Base-by-base conservation (phyloP, 257 asterid species). In the Plantago ovata region DNA sequence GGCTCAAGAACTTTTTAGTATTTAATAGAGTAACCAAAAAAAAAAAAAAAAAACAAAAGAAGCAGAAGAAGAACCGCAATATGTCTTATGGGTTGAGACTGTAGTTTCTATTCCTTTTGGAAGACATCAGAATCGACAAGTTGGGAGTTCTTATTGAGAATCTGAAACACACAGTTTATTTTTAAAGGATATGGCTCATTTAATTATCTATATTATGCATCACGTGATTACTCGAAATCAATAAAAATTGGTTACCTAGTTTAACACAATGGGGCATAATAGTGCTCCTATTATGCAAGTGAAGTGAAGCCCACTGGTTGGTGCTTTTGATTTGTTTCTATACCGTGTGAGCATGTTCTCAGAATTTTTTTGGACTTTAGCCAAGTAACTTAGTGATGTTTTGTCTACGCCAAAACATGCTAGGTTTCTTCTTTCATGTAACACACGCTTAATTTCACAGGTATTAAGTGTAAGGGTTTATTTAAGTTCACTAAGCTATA, bases 1-100 rank as follows among this genome's bases (percentile, higher is more conserved):
- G 15, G 39, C 62, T 60, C 38, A 61, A 10, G 44, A 50, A 38
- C 47, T 48, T 53, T 44, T 52, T 33, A 16, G n/a, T 5, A n/a
- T 19, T 24, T n/a, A 9, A 16, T 21, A 39, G 41, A 18, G 58
- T 50, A 62, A 38, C 13, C n/a, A 20, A 21, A 19, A n/a, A n/a
- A n/a, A n/a, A n/a, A n/a, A n/a, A n/a, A n/a, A n/a, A n/a, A n/a
- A n/a, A n/a, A n/a, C n/a, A n/a, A n/a, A n/a, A n/a, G n/a, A n/a
- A n/a, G n/a, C n/a, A n/a, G n/a, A n/a, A n/a, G n/a, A n/a, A n/a
- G 19, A 57, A 36, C 32, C 40, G 16, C 32, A 16, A 14, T 32
- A 45, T 45, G 19, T 49, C 41, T 47, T 62, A 43, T 32, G 33
- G 47, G 69, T 58, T 54, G 52, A 67, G 67, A 19, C 52, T 53